Evolutionary conservation across 2,329 filamentous ascomycete species (phyloP).

Genomic region (Clonostachys byssicola): DNA sequence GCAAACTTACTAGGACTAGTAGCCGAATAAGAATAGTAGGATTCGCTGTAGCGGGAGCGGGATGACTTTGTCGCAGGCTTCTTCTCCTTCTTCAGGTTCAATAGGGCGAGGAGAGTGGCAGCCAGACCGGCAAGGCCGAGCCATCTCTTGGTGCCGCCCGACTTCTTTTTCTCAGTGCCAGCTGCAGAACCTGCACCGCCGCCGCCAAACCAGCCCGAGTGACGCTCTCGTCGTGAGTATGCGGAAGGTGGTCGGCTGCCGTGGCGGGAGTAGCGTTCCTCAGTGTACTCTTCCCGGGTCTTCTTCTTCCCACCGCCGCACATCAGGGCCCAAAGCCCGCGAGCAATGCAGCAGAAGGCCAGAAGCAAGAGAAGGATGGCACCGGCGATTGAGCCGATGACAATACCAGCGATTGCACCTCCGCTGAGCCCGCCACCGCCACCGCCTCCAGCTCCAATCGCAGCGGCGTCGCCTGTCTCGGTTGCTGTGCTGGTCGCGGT

Average conservation of each 20-base stretch:
- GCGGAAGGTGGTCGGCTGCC: constrained; percentile 33
- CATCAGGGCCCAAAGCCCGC: constrained; percentile 58
- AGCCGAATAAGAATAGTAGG: constrained; percentile 48
- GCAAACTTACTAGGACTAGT: constrained; percentile 46
- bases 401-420: constrained; percentile 77
- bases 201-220: constrained; percentile 53
- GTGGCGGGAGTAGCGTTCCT: constrained; percentile 56
- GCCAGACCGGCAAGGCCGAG: constrained; percentile 46
- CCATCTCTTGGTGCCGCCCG: constrained; percentile 38
- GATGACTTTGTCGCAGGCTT: constrained; percentile 33
- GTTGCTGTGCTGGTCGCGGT: constrained; percentile 45
- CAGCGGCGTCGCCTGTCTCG: constrained; percentile 39
- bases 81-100: constrained; percentile 51
- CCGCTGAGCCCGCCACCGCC: constrained; percentile 50
- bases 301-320: constrained; percentile 58
- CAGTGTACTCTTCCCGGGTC: constrained; percentile 53
- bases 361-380: constrained; percentile 63
- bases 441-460: constrained; percentile 28
- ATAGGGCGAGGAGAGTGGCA: constrained; percentile 46
- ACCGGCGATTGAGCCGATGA: constrained; percentile 68
- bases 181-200: constrained; percentile 21
- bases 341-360: constrained; percentile 70
- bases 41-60: constrained; percentile 47
- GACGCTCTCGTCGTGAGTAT: constrained; percentile 44
- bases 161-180: constrained; percentile 39